phyloP scores from a whole-genome alignment of 2,329 filamentous ascomycete species.

The Phyllosticta capitalensis region DNA sequence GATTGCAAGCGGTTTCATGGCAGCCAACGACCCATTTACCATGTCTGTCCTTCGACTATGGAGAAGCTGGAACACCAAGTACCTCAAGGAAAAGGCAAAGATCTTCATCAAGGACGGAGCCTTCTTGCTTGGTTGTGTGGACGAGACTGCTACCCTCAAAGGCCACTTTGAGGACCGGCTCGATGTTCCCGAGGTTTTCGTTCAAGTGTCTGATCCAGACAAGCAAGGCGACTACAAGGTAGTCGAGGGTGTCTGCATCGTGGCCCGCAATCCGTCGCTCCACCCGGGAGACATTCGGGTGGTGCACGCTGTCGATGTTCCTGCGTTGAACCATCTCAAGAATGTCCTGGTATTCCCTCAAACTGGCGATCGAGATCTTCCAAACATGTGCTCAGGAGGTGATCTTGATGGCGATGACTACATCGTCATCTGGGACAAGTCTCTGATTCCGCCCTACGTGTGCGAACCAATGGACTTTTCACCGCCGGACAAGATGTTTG shows the following conservation, averaged over 20 bases:
- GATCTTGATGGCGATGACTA: constrained; percentile 96
- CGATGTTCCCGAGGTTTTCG: constrained; percentile 74
- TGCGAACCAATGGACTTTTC: constrained; percentile 75
- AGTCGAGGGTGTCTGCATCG: constrained; percentile 66
- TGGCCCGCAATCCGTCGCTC: constrained; percentile 87
- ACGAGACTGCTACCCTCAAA: constrained; percentile 67
- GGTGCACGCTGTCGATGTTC: constrained; percentile 70
- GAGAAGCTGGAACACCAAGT: constrained; percentile 81
- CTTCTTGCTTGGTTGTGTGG: constrained; percentile 78
- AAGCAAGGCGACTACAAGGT: constrained; percentile 49
- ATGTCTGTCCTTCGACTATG: constrained; percentile 72
- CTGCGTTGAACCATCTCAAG: constrained; percentile 62
- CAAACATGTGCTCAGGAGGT: constrained; percentile 92
- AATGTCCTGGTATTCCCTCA: constrained; percentile 85
- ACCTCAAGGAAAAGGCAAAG: constrained; percentile 84
- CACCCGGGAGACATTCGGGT: constrained; percentile 88
- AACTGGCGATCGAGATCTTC: constrained; percentile 70
- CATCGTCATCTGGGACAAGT: constrained; percentile 81
- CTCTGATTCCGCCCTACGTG: constrained; percentile 54
- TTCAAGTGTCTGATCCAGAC: constrained; percentile 61
- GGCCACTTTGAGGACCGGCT: constrained; percentile 54
- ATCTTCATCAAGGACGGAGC: constrained; percentile 75
- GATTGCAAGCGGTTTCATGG: constrained; percentile 72
- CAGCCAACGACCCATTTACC: constrained; percentile 66
- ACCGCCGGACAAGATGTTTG: constrained; percentile 45